Base-by-base conservation (phyloP, 495 filamentous ascomycete genomes). In the Lepraria neglecta region DNA sequence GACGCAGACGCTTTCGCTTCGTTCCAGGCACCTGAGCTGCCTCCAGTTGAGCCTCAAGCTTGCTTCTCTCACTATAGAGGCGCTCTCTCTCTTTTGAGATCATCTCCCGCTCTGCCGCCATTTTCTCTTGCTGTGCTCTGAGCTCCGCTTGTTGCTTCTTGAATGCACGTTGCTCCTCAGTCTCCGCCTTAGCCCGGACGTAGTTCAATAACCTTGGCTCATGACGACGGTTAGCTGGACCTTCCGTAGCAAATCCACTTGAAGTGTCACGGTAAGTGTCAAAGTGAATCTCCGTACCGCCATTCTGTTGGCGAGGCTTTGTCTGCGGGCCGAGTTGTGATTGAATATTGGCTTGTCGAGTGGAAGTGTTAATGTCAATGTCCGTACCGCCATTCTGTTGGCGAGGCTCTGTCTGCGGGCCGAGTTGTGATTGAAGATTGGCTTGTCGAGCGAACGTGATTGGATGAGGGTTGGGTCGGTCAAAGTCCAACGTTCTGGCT, bases 1-100 rank as follows among this genome's bases (percentile, higher is more conserved):
- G 54, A 10, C 72, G 72, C 7, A 38, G 35, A 7, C 35, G 35
- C 64, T 76, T 76, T 56, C 77, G 74, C 66, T 79, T 79, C 60
- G 69, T 72, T 31, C 61, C 46, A 21, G 64, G 50, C 7, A 35
- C 31, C 28, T 54, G 48, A 7, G 31, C 40, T 17, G 42, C 40
- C 11, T 57, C 45, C 35, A 43, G 56, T 24, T 52, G 46, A 38
- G 59, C 56, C 11, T 44, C 65, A 7, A 57, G 17, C 24, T 67
- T 62, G 27, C 56, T 47, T 35, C 46, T 62, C 50, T 40, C 56
- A 19, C 31, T 24, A 6, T 59, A 35, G 9, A 56, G 7, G 11
- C 35, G 30, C 12, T 60, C 46, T 45, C 55, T 56, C n/a, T 55
- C 33, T 50, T 66, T 43, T 10, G 61, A 27, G 9, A 64, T 24